Conservation (phyloP, 1,284 basidiomycete species). For the Apiotrichum mycotoxinovorans region DNA sequence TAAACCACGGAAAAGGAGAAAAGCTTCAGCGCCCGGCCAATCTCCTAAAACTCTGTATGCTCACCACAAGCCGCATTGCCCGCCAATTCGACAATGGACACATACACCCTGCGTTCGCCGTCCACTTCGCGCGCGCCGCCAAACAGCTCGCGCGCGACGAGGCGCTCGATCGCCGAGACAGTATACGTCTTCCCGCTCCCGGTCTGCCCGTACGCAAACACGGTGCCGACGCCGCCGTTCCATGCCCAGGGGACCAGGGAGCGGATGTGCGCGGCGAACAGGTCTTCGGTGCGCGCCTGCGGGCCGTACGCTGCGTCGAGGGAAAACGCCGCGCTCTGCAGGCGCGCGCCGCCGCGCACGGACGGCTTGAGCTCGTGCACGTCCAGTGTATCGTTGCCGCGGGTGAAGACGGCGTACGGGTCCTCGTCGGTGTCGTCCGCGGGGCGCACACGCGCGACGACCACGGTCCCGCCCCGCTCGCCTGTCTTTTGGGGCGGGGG, state of each 20-base stretch:
- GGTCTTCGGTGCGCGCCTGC: neutral
- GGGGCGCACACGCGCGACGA: too few species aligned
- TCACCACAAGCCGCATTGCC: neutral
- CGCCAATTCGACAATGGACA: neutral
- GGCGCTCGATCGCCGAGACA: neutral
- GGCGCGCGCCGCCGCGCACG: neutral
- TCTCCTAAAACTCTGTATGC: neutral
- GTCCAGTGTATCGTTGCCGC: neutral
- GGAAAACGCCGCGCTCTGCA: neutral
- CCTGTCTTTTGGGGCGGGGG: too few species aligned
- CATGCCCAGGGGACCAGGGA: neutral
- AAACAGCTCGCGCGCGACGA: neutral
- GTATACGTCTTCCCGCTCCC: constrained; percentile 7
- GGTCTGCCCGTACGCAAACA: constrained; percentile 8
- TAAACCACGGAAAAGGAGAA: too few species aligned
- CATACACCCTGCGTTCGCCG: neutral
- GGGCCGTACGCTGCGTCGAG: neutral
- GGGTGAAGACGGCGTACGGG: too few species aligned
- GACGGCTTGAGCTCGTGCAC: neutral
- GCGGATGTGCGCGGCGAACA: neutral
- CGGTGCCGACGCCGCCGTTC: constrained; percentile 2
- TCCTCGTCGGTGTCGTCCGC: too few species aligned
- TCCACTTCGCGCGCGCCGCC: neutral
- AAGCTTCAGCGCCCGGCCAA: too few species aligned
- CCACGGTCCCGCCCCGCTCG: too few species aligned